Evolutionary conservation across 495 filamentous ascomycete species (phyloP).

Genomic region (Penicillium angulare): DNA sequence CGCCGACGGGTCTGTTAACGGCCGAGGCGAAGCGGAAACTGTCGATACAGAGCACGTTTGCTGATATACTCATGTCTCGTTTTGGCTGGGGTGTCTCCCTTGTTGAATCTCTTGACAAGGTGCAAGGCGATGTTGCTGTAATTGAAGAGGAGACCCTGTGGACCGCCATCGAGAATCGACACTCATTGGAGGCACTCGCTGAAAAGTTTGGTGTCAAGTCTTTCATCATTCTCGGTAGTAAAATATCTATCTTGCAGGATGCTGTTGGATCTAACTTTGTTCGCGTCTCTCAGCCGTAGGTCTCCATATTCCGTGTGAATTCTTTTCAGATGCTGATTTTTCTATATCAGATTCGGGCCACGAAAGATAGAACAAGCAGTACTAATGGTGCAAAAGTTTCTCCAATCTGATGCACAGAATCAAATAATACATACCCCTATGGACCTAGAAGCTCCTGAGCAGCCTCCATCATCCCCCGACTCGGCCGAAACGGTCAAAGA

Average conservation of each 20-base stretch:
- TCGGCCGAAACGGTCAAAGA: not conserved
- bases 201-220: constrained; percentile 16
- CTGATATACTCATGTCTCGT: constrained; percentile 28
- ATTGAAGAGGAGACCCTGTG: constrained; percentile 28
- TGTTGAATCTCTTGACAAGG: constrained; percentile 26
- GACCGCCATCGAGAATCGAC: constrained; percentile 5
- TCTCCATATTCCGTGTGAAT: not conserved
- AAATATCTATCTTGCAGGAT: constrained; percentile 4
- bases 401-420: not conserved
- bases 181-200: constrained; percentile 5
- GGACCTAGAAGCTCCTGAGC: not conserved
- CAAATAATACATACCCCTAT: not conserved
- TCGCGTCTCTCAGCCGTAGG: constrained; percentile 35
- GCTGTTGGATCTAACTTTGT: constrained; percentile 16
- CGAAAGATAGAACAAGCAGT: constrained; percentile 28
- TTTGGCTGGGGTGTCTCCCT: constrained; percentile 30
- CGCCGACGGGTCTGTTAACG: constrained; percentile 23
- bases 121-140: constrained; percentile 28
- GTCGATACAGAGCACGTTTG: constrained; percentile 30
- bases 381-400: constrained; percentile 17
- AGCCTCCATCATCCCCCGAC: not conserved
- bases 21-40: constrained; percentile 35
- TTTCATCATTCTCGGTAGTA: constrained; percentile 30
- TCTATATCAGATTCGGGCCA: constrained; percentile 33
- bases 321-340: not conserved